Evolutionary conservation across 2,329 filamentous ascomycete species (phyloP).

Genomic region (Mycocentrospora acerina): DNA sequence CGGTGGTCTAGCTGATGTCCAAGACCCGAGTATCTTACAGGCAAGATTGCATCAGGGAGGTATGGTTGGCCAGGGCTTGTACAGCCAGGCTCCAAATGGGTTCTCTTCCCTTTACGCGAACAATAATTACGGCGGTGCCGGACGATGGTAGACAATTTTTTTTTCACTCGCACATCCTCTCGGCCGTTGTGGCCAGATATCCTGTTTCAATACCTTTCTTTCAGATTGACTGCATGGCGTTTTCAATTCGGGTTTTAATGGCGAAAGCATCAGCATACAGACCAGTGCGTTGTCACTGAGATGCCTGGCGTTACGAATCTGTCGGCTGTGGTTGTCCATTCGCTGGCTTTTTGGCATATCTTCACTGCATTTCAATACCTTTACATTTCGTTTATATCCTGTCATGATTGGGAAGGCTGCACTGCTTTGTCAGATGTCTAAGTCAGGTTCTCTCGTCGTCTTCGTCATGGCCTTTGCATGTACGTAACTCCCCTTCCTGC

Average conservation of each 20-base stretch:
- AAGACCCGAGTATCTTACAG: slow-evolving; percentile 99
- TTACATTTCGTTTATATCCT: slow-evolving; percentile 27
- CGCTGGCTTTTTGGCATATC: slow-evolving; percentile 32
- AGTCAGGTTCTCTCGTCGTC: slow-evolving; percentile 46
- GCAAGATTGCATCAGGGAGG: slow-evolving; percentile 91
- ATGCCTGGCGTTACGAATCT: slow-evolving; percentile 43
- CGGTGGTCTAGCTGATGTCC: slow-evolving; percentile 99
- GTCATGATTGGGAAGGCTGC: slow-evolving; percentile 33
- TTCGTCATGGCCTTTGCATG: slow-evolving; percentile 49
- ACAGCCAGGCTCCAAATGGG: slow-evolving; percentile 88
- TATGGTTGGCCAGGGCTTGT: slow-evolving; percentile 80
- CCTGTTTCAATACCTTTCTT: slow-evolving; percentile 35
- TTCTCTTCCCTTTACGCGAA: slow-evolving; percentile 81
- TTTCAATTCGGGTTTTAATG: slow-evolving; percentile 27
- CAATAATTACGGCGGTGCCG: slow-evolving; percentile 51
- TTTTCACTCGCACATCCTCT: slow-evolving; percentile 36
- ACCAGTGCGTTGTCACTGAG: slow-evolving; percentile 32
- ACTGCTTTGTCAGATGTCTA: slow-evolving; percentile 39
- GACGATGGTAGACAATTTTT: slow-evolving; percentile 42
- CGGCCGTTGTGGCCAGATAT: slow-evolving; percentile 25
- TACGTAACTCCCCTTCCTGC: slow-evolving; percentile 48
- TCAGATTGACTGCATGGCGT: slow-evolving; percentile 42
- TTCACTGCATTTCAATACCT: slow-evolving; percentile 38
- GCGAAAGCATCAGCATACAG: slow-evolving; percentile 43
- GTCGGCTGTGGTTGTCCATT: slow-evolving; percentile 26